phyloP scores from a whole-genome alignment of 495 filamentous ascomycete genomes.

The Glonium stellatum region DNA sequence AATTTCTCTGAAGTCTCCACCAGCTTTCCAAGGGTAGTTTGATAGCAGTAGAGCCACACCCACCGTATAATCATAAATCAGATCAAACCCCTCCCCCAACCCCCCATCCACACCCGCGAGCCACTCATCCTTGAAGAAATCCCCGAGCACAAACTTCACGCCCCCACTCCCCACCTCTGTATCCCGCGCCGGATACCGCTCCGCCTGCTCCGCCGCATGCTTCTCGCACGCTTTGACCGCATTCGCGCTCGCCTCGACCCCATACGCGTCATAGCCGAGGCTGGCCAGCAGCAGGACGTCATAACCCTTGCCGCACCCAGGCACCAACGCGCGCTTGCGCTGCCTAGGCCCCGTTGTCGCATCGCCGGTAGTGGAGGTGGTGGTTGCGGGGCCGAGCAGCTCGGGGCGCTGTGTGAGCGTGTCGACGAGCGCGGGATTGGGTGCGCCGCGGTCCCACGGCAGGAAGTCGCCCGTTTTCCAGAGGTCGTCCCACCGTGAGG shows the following conservation, averaged over 20 bases:
- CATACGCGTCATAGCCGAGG: slow-evolving; percentile 66
- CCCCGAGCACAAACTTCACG: slow-evolving; percentile 55
- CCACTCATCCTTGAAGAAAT: slow-evolving; percentile 70
- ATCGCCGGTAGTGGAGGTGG: slow-evolving; percentile 31
- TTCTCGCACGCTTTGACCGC: slow-evolving; percentile 51
- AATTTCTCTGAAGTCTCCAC: neutral
- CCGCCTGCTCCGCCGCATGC: slow-evolving; percentile 34
- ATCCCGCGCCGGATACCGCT: slow-evolving; percentile 43
- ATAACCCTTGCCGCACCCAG: slow-evolving; percentile 69
- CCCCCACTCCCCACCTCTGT: slow-evolving; percentile 45
- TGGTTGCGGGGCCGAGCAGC: slow-evolving; percentile 42
- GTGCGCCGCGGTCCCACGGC: slow-evolving; percentile 63
- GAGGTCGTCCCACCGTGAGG: slow-evolving; percentile 49
- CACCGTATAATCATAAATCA: slow-evolving; percentile 83
- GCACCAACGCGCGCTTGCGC: slow-evolving; percentile 39
- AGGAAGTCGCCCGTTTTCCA: slow-evolving; percentile 56
- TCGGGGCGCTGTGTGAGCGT: slow-evolving; percentile 43
- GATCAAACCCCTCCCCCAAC: slow-evolving; percentile 55
- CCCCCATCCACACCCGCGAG: slow-evolving; percentile 37
- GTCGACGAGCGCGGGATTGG: slow-evolving; percentile 62
- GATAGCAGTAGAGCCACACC: slow-evolving; percentile 25
- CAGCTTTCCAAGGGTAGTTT: neutral
- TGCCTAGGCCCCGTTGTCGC: slow-evolving; percentile 35
- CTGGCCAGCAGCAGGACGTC: slow-evolving; percentile 65
- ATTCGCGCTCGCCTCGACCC: slow-evolving; percentile 57